A percentile compares a stretch with the other conserved stretches of the same genome.
phyloP scores from a whole-genome alignment of 441 rosid species.

The Codiaeum variegatum region DNA sequence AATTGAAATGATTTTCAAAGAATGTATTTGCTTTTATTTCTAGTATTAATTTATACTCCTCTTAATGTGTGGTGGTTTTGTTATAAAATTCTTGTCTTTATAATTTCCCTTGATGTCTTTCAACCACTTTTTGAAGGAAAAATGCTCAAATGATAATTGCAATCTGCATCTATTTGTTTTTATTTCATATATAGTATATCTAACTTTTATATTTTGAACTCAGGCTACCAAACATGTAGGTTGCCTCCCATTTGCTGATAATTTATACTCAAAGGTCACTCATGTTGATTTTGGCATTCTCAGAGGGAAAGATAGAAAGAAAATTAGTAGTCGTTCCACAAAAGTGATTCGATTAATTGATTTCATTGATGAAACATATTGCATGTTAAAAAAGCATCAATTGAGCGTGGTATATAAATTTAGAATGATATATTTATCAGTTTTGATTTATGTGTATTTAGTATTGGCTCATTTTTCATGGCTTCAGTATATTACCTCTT shows the following conservation, averaged over 20 bases:
- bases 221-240: slow-evolving; percentile 86
- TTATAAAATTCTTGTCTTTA: background rate
- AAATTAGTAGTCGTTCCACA: slow-evolving; percentile 76
- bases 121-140: background rate
- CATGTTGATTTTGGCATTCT: slow-evolving; percentile 96
- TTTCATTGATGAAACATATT: slow-evolving; percentile 80
- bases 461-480: background rate
- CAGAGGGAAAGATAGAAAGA: slow-evolving; percentile 85
- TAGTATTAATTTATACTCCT: background rate
- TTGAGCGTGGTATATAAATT: slow-evolving; percentile 66
- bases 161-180: background rate
- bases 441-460: background rate
- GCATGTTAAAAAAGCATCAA: slow-evolving; percentile 64
- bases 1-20: slow-evolving; percentile 83
- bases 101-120: background rate
- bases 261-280: slow-evolving; percentile 52
- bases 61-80: background rate
- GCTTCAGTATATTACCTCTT: too few relatives aligned
- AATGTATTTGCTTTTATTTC: slow-evolving; percentile 28
- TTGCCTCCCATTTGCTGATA: slow-evolving; percentile 65
- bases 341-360: slow-evolving; percentile 91
- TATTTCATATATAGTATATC: background rate
- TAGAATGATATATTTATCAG: slow-evolving; percentile 8
- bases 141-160: background rate
- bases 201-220: slow-evolving; percentile 18